Evolutionary conservation across 805 yeast genomes (phyloP), one percentile per base, ranked within the genome.

Genomic region (Candida pseudofarinosa): DNA sequence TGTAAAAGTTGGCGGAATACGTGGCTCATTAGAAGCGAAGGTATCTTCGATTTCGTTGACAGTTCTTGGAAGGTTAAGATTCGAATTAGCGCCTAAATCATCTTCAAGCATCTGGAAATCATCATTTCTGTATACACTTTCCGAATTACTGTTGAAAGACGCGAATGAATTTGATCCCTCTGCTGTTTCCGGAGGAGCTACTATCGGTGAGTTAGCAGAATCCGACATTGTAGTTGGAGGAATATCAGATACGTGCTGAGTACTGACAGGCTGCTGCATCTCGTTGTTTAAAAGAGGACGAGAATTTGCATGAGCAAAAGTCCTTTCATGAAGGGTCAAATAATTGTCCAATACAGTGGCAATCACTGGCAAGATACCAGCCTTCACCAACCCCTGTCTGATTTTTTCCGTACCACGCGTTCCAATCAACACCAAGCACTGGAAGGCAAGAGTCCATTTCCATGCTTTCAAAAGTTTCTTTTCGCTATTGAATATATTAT

Each of bases 371-470:
- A 93, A 76, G 47, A 89, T 81, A 3, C 97, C 98, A 1, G 97
- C 95, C 48, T 85, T 82, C 7, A 89, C 97, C 5, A 93, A 86
- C 54, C 89, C 81, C 52, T 83, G 81, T 40, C 99, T 73, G 38
- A 90, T 87, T 40, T 72, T 68, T 61, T 90, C 97, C 1, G 95
- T 81, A 18, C 99, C 99, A 51, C 97, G 75, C 1, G 97, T 89
- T 12, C 97, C 97, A 15, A 91, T 81, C 43, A 88, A 74, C 1
- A 91, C 95, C 43, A 91, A 68, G 59, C 97, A 90, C 67, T 91
- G 99, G 57, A 93, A 81, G 0, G 97, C 87, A 42, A 91, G 68
- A 4, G 96, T 87, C 99, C 99, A 91, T 67, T 91, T 91, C 97
- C 97, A 91, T 0, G 95, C 90, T n/a, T 85, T 72, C 49, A 88